Conservation (phyloP, 2,329 filamentous ascomycete genomes). For the Geoglossum cookeanum region DNA sequence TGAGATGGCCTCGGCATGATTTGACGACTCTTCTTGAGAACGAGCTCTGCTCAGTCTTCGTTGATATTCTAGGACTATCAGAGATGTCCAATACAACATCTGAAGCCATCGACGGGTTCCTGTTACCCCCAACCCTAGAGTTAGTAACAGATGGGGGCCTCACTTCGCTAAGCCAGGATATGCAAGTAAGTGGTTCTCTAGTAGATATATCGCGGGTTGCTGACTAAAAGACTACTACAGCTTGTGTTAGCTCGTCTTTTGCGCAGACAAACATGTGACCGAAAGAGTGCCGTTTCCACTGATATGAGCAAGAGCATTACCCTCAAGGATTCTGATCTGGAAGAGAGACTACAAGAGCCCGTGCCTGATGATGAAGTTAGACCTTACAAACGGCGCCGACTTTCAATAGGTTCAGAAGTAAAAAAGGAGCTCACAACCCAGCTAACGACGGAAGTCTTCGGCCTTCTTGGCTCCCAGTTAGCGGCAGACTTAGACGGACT, state of each 20-base stretch:
- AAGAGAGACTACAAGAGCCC: background rate
- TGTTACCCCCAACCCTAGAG: background rate
- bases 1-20: background rate
- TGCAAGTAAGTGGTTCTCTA: background rate
- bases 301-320: background rate
- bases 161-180: background rate
- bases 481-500: slow-evolving; percentile 21
- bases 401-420: background rate
- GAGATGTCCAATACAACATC: background rate
- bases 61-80: background rate
- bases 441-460: slow-evolving; percentile 12
- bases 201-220: background rate
- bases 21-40: background rate
- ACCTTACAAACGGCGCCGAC: slow-evolving; percentile 1
- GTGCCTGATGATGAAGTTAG: background rate
- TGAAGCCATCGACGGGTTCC: background rate
- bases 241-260: background rate
- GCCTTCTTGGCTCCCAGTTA: slow-evolving; percentile 19
- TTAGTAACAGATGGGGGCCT: background rate
- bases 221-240: background rate
- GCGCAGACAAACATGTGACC: background rate
- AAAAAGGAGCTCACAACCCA: slow-evolving; percentile 17
- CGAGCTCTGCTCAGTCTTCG: background rate
- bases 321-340: background rate
- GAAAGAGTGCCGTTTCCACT: background rate